Evolutionary conservation across 2,329 filamentous ascomycete species (phyloP).

Genomic region (Lithohypha guttulata): DNA sequence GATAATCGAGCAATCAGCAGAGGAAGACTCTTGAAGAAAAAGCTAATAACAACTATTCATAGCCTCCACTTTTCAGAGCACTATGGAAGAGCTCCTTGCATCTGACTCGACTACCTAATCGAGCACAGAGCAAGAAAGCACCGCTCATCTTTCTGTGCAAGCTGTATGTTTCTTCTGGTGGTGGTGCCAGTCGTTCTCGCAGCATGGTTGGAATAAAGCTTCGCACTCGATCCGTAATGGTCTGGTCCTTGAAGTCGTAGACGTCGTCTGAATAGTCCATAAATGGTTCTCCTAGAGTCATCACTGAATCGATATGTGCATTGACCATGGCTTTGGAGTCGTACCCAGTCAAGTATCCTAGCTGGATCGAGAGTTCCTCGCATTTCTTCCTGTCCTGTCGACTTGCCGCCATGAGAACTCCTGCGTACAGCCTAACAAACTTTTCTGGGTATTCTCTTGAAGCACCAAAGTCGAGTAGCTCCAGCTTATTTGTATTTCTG

Average conservation of each 20-base stretch:
- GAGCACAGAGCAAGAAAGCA: conserved; percentile 83
- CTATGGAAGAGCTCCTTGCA: conserved; percentile 70
- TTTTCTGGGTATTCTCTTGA: conserved; percentile 70
- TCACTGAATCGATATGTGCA: conserved; percentile 76
- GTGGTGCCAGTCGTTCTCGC: conserved; percentile 73
- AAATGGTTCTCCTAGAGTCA: conserved; percentile 90
- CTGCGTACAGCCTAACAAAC: conserved; percentile 72
- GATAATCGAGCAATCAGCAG: conserved; percentile 20
- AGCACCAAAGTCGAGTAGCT: conserved; percentile 91
- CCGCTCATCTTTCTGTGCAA: conserved; percentile 91
- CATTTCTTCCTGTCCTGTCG: conserved; percentile 55
- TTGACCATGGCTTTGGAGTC: conserved; percentile 80
- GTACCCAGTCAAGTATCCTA: conserved; percentile 86
- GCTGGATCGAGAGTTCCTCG: conserved; percentile 56
- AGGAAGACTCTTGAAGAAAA: conserved; percentile 14
- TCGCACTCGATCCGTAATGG: conserved; percentile 88
- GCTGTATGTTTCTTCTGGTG: conserved; percentile 95
- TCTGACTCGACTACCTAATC: conserved; percentile 67
- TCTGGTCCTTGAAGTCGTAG: conserved; percentile 90
- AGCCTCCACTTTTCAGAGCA: conserved; percentile 25
- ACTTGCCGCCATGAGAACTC: conserved; percentile 69
- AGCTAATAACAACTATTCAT: background rate
- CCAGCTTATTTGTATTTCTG: conserved; percentile 56
- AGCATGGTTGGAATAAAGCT: conserved; percentile 87
- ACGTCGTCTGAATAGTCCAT: conserved; percentile 61